Conservation (phyloP, 768 basidiomycete genomes). For the Kondoa malvinella region DNA sequence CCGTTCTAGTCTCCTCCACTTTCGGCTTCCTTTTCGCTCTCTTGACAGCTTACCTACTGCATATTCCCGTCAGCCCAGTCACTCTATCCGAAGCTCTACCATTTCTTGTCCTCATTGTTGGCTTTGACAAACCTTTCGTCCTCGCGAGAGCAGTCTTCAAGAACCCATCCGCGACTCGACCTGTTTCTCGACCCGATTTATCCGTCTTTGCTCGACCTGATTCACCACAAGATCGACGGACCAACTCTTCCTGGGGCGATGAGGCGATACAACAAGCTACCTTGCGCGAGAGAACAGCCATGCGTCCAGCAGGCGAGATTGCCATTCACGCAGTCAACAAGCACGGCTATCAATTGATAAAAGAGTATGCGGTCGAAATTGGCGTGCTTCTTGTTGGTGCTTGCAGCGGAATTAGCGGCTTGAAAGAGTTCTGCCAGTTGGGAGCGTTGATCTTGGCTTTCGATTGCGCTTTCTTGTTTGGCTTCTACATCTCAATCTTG, state of each 20-base stretch:
- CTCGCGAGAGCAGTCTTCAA: constrained; percentile 78
- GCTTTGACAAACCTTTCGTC: constrained; percentile 91
- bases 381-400: constrained; percentile 76
- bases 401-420: constrained; percentile 64
- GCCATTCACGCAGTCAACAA: constrained; percentile 65
- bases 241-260: neutral
- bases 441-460: constrained; percentile 72
- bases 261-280: neutral
- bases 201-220: constrained; percentile 21
- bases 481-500: constrained; percentile 73
- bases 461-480: constrained; percentile 75
- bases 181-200: neutral
- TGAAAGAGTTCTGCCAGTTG: constrained; percentile 85
- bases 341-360: constrained; percentile 65
- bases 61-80: constrained; percentile 80
- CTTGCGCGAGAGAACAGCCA: neutral
- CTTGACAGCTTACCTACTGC: constrained; percentile 53
- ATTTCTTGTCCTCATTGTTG: constrained; percentile 92
- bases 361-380: constrained; percentile 86
- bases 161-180: constrained; percentile 39
- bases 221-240: neutral
- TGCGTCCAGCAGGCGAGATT: constrained; percentile 52
- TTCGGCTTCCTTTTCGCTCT: constrained; percentile 73
- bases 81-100: constrained; percentile 87
- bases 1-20: constrained; percentile 61